Base-by-base conservation (phyloP, 352 stramenopile species). In the Pythium vanterpoolii region DNA sequence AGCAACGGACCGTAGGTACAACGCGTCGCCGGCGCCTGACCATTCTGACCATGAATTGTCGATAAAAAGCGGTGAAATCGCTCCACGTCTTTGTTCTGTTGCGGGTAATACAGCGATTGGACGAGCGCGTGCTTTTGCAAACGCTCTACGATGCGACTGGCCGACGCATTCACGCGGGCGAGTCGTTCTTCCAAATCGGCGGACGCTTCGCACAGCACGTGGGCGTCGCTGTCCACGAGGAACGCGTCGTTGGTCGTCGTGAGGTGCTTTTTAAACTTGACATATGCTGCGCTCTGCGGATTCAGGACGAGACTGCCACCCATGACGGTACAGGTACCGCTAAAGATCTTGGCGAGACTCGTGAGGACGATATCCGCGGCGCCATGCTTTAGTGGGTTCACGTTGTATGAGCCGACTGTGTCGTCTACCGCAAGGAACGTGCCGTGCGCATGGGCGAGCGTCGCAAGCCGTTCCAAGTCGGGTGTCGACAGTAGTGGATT, bases 311-410 rank as follows among this genome's bases (percentile, higher is more conserved):
- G 64, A 44, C 86, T 97, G 18, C 94, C 94, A 23, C 71, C 93
- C 77, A 98, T 98, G n/a, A 92, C 81, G 62, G 95, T 93, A 39
- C 90, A 84, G 8, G 80, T 83, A 14, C 94, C 94, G 47, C 85
- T 94, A 51, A 98, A 97, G 49, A 98, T 87, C 73, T 98, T 98
- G 27, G 91, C 96, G 34, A 98, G 69, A 66, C 83, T 96, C 13
- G 92, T 97, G n/a, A 79, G 84, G 30, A 98, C 82, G 8, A 97
- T 69, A 75, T 98, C 94, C 0, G 90, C 91, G 21, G 70, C 67
- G 18, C 65, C 72, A 38, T 80, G 67, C 40, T 88, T 71, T 68
- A 97, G 83, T 24, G 95, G 65, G 62, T 98, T 93, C 11, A 98
- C 71, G 62, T 98, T 95, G 73, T 95, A 97, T 14, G 86, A 93